Evolutionary conservation across 2,329 filamentous ascomycete species (phyloP).

Genomic region (Cryphonectria naterciae): DNA sequence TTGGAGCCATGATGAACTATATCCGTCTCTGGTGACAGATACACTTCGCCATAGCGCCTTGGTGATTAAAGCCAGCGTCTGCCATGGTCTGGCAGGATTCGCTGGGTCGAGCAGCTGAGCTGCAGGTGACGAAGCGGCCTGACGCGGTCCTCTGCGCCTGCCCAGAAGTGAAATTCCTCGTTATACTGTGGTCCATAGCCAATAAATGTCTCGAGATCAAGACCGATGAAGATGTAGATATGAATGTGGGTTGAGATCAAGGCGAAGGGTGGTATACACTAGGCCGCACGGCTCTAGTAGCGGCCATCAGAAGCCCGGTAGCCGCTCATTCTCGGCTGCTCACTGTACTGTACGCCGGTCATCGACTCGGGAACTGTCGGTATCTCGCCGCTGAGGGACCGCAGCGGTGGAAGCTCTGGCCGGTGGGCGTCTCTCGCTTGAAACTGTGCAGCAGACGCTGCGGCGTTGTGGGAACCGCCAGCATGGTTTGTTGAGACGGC

Average conservation of each 20-base stretch:
- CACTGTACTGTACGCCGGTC: slow-evolving; percentile 66
- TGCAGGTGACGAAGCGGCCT: background rate
- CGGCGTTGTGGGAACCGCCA: slow-evolving; percentile 30
- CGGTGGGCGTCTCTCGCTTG: slow-evolving; percentile 40
- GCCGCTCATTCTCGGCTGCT: slow-evolving; percentile 51
- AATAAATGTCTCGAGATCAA: background rate
- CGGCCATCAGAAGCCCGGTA: slow-evolving; percentile 46
- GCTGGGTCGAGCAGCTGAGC: background rate
- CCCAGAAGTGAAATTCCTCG: background rate
- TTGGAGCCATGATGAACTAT: background rate
- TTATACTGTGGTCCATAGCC: background rate
- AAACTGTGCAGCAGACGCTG: slow-evolving; percentile 34
- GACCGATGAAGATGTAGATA: background rate
- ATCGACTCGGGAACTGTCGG: slow-evolving; percentile 60
- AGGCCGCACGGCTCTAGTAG: slow-evolving; percentile 30
- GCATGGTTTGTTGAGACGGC: slow-evolving; percentile 34
- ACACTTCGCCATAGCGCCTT: background rate
- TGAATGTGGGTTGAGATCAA: background rate
- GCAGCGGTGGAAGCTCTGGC: slow-evolving; percentile 61
- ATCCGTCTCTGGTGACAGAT: background rate
- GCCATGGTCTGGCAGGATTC: background rate
- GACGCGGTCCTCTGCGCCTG: background rate
- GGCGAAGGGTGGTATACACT: background rate
- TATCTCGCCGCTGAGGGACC: slow-evolving; percentile 52
- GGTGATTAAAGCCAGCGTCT: background rate